These are phyloP conservation scores for Coprinopsis cinerea DNA, from an alignment of 768 basidiomycete genomes.

Conservation along the genomic window DNA sequence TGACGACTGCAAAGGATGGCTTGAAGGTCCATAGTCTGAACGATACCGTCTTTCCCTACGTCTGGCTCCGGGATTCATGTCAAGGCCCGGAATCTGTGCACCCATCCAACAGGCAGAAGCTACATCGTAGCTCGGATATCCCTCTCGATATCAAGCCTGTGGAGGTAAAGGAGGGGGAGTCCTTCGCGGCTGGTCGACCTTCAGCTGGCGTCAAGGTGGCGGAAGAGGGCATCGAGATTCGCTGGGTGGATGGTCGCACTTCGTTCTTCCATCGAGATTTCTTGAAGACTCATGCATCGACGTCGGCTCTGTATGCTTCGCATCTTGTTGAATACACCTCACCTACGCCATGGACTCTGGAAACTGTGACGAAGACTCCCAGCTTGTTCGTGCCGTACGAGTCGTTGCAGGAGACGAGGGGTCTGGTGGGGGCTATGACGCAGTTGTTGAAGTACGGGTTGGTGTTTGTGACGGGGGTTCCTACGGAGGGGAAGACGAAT, in stretches of 20 bases:
- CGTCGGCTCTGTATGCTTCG: constrained; percentile 29
- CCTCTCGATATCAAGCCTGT: constrained; percentile 42
- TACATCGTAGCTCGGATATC: constrained; percentile 65
- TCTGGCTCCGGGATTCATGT: constrained; percentile 86
- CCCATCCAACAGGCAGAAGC: constrained; percentile 71
- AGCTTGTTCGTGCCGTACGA: constrained; percentile 55
- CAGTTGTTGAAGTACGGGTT: constrained; percentile 73
- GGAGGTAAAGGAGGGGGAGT: constrained; percentile 31
- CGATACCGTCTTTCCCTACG: constrained; percentile 47
- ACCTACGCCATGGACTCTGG: constrained; percentile 39
- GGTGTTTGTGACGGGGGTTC: constrained; percentile 66
- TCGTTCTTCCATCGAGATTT: constrained; percentile 49
- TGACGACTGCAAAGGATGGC: constrained; percentile 20
- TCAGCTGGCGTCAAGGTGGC: constrained; percentile 32
- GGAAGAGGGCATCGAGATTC: constrained; percentile 38
- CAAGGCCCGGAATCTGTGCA: constrained; percentile 60
- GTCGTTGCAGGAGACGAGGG: constrained; percentile 36
- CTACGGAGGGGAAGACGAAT: constrained; percentile 52
- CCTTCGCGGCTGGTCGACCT: constrained; percentile 34
- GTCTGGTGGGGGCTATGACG: constrained; percentile 52
- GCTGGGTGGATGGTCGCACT: constrained; percentile 55
- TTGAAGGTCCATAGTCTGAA: constrained; percentile 36
- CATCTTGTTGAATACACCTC: constrained; percentile 35
- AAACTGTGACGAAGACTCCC: constrained; percentile 26
- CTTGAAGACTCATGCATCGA: constrained; percentile 42